Conservation (phyloP, 805 yeast genomes). For the Phaffomyces antillensis region DNA sequence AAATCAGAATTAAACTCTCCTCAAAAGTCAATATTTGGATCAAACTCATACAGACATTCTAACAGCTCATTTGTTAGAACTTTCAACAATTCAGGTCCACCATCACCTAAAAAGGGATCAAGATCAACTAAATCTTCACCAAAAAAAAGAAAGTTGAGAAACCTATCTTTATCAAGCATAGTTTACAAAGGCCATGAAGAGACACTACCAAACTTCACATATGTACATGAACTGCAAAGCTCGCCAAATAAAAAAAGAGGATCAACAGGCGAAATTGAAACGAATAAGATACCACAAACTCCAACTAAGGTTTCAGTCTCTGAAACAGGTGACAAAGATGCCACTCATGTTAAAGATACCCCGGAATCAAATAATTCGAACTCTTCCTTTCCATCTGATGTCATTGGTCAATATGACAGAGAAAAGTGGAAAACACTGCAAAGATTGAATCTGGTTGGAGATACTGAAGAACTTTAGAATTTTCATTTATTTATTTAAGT, state of each 20-base stretch:
- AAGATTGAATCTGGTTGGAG: conserved; percentile 22
- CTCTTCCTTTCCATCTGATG: conserved; percentile 42
- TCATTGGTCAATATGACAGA: conserved; percentile 56
- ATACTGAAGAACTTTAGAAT: neutral
- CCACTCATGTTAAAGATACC: conserved; percentile 14
- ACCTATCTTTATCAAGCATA: conserved; percentile 21
- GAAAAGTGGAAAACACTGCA: conserved; percentile 58
- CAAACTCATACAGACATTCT: conserved; percentile 15
- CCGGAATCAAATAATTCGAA: conserved; percentile 34
- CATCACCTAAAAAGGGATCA: conserved; percentile 15
- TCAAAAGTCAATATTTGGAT: conserved; percentile 19
- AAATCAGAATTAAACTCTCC: conserved; percentile 16
- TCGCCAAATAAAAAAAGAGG: conserved; percentile 5
- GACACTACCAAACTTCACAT: conserved; percentile 15
- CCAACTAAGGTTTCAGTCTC: conserved; percentile 4
- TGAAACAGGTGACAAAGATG: conserved; percentile 16
- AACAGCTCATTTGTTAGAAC: conserved; percentile 10
- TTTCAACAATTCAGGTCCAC: conserved; percentile 14
- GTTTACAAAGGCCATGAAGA: conserved; percentile 16
- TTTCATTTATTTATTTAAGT: neutral
- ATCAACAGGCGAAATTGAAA: neutral
- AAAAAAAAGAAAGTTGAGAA: conserved; percentile 16
- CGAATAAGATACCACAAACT: conserved; percentile 2
- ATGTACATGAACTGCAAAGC: conserved; percentile 22
- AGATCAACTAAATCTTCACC: conserved; percentile 10